These are phyloP conservation scores for Cynara cardunculus DNA, from an alignment of 129 eudicot species.

Conservation along the genomic window DNA sequence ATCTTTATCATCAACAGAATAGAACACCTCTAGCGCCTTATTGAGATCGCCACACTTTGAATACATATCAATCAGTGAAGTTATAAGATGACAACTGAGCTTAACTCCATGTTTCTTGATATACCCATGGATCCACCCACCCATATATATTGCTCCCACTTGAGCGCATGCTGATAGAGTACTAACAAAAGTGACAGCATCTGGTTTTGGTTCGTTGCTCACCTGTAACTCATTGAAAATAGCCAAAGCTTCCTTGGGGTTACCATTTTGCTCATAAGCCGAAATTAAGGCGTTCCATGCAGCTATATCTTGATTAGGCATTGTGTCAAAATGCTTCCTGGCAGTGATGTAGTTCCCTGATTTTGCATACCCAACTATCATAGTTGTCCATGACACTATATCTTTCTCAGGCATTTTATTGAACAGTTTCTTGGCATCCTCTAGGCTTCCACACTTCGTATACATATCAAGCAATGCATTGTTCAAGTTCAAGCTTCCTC, in stretches of 20 bases:
- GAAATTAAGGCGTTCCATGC: constrained; percentile 78
- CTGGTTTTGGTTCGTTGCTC: constrained; percentile 44
- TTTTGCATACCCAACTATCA: constrained; percentile 69
- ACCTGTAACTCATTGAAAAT: constrained; percentile 55
- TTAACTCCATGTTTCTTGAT: constrained; percentile 49
- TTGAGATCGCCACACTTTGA: constrained; percentile 74
- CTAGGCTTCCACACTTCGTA: constrained; percentile 54
- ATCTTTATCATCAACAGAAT: constrained; percentile 40
- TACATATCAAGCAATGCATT: constrained; percentile 80
- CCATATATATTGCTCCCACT: constrained; percentile 61
- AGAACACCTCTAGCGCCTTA: constrained; percentile 65
- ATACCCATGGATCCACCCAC: constrained; percentile 62
- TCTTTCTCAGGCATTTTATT: constrained; percentile 57
- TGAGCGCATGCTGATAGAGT: constrained; percentile 70
- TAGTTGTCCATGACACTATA: constrained; percentile 63
- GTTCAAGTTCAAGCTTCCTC: constrained; percentile 32
- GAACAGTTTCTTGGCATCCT: constrained; percentile 53
- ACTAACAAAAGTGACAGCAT: constrained; percentile 53
- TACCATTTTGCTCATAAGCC: constrained; percentile 62
- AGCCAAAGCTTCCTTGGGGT: constrained; percentile 65
- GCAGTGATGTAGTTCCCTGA: constrained; percentile 49
- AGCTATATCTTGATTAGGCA: constrained; percentile 65
- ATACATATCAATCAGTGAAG: constrained; percentile 73
- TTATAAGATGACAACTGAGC: constrained; percentile 39
- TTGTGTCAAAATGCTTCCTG: constrained; percentile 37